Evolutionary conservation across 1,284 basidiomycete genomes (phyloP), one percentile per base, ranked within the genome.

Genomic region (Neolentinus lepideus): DNA sequence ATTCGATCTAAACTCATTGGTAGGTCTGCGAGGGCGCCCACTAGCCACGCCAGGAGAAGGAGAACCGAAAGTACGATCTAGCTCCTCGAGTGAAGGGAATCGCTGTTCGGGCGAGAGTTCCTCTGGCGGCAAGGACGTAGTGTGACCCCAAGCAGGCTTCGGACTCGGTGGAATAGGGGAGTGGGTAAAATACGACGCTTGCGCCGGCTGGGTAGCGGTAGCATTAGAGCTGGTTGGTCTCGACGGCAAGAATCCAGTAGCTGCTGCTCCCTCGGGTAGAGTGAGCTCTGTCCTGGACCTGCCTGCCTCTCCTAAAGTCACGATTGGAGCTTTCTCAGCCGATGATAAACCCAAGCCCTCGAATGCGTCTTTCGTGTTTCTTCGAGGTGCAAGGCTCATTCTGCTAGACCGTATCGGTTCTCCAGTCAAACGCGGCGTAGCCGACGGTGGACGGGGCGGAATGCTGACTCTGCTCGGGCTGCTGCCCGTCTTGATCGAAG

Each of bases 11-110:
- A 50, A 38, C 53, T 51, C 26, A 54, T 52, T 48, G 45, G 54
- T 29, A 56, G 25, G 11, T 59, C 35, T 46, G 57, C 29, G 14
- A 54, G 11, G 50, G 25, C 14, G 31, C 16, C 47, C 47, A 11
- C 12, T 11, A 50, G 24, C 12, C 4, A 50, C 47, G 22, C 47
- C 53, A 11, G 63, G 56, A 10, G 63, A 59, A 43, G 67, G 53
- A 0, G 73, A 63, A 9, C 63, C 66, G 58, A 86, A 83, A n/a
- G 75, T 75, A 10, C 82, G 80, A 68, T 92, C 86, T 11, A 91
- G 71, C 61, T 90, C 86, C 65, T 90, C 89, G 26, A 92, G 69
- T 1, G 88, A 85, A 1, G 89, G 89, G 67, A 89, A 92, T 52
- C 87, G 76, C 48, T 80, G 76, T 66, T 90, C 88, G 2, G 75